Percentiles rank a stretch among this genome's conserved stretches.
These are phyloP conservation scores for Entomortierella chlamydospora DNA, from an alignment of 192 early-diverging fungal species.

Conservation along the genomic window DNA sequence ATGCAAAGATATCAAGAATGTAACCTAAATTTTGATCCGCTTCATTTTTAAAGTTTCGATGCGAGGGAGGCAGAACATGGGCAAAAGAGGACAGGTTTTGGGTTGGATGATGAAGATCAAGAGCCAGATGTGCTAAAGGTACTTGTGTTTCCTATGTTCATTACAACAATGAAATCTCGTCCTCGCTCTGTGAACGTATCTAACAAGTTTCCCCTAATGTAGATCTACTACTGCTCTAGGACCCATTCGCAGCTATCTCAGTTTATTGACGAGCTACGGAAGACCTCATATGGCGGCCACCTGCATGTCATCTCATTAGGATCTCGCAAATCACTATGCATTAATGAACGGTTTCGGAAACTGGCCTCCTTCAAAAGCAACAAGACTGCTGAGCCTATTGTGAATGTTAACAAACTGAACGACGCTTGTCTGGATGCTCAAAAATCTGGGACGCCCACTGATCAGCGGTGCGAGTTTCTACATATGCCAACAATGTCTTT, in stretches of 20 bases:
- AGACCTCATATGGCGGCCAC: slow-evolving; percentile 74
- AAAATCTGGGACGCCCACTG: slow-evolving; percentile 59
- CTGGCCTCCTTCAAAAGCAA: slow-evolving; percentile 4
- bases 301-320: slow-evolving; percentile 79
- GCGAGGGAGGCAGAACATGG: slow-evolving; percentile 21
- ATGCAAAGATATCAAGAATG: not conserved
- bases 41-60: slow-evolving; percentile 23
- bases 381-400: slow-evolving; percentile 12
- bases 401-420: slow-evolving; percentile 64
- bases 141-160: not conserved
- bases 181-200: too few relatives aligned
- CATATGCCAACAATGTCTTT: slow-evolving; percentile 10
- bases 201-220: not conserved
- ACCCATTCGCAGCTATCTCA: slow-evolving; percentile 95
- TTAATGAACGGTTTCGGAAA: slow-evolving; percentile 66
- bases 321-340: slow-evolving; percentile 86
- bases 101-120: slow-evolving; percentile 29
- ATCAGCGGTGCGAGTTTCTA: slow-evolving; percentile 29
- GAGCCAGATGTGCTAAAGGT: slow-evolving; percentile 63
- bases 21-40: slow-evolving; percentile 7
- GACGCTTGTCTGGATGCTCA: slow-evolving; percentile 90
- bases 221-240: slow-evolving; percentile 78
- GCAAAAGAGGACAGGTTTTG: not conserved
- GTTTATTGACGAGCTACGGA: slow-evolving; percentile 86
- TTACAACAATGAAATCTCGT: not conserved